Conservation (phyloP, 345 rosid species). For the Cardamine resedifolia region DNA sequence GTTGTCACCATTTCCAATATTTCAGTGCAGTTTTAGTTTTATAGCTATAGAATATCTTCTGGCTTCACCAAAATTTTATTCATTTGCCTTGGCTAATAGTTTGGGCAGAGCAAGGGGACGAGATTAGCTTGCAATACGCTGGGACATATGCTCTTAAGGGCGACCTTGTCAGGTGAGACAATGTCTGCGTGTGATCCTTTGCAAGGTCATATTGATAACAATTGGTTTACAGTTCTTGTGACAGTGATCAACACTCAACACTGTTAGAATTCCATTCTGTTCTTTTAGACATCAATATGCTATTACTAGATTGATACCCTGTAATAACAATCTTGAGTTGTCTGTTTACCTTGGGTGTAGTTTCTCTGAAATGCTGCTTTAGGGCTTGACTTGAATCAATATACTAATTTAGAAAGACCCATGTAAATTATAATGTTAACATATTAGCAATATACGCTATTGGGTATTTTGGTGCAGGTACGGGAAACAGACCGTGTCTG, state of each 20-base stretch:
- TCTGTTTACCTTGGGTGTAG: background rate
- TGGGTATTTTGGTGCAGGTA: conserved; percentile 49
- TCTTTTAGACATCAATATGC: background rate
- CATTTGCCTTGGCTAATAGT: conserved; percentile 43
- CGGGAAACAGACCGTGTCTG: conserved; percentile 81
- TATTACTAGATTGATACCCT: background rate
- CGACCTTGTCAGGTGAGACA: conserved; percentile 78
- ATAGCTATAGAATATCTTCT: background rate
- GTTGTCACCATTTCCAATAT: conserved; percentile 11
- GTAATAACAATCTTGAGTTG: background rate
- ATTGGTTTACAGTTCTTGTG: background rate
- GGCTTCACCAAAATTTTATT: conserved; percentile 13
- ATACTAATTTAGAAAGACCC: background rate
- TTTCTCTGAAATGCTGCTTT: background rate
- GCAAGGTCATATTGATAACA: background rate
- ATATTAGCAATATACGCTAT: background rate
- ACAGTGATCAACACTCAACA: background rate
- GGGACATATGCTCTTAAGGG: conserved; percentile 97
- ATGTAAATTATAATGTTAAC: background rate
- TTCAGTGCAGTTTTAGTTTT: background rate
- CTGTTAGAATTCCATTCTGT: background rate
- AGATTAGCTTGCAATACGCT: conserved; percentile 88
- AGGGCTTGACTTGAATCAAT: background rate
- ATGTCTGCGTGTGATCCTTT: background rate
- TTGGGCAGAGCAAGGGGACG: conserved; percentile 99